Evolutionary conservation across 768 basidiomycete species (phyloP), one percentile per base, ranked within the genome.

Genomic region (Mycena belliarum): DNA sequence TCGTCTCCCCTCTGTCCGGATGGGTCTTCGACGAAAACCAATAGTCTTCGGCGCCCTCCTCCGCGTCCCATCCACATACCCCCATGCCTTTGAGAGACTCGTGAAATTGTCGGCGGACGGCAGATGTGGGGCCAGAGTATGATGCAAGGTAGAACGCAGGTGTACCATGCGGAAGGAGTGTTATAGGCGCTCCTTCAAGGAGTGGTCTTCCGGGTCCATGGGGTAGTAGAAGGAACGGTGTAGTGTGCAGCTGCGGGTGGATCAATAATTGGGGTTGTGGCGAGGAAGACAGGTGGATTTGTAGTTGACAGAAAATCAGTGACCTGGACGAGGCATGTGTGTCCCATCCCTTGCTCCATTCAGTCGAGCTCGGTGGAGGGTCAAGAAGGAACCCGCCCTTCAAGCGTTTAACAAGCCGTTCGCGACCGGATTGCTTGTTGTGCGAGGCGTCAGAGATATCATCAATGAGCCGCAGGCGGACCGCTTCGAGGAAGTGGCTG

Each of bases 91-190:
- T 61, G 2, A 93, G 76, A 2, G 85, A 82, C 5, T 82, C 78
- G 41, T 81, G 76, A 57, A 93, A 93, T 62, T 87, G 85, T 21
- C 76, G 75, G 1, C 79, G 76, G 24, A 91, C 75, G 2, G 78
- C 83, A 11, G 84, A 76, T 9, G 83, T 83, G 28, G 89, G 85
- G 21, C 88, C 91, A 16, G 75, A 76, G 65, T 91, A 93, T n/a
- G 75, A 70, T n/a, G 84, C 77, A 38, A 92, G 74, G 63, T 82
- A 89, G 70, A 86, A 89, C 3, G 90, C 89, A 2, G 91, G 89
- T 5, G 82, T 84, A 28, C 82, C 86, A 59, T 84, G 79, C 6
- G 91, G 91, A 20, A 92, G 77, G 4, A 93, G 76, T 11, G 76
- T 79, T 49, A 93, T 85, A 10, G 89, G 89, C 12, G 85, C 79